Conservation (phyloP, 306 rosid species). For the Prinsepia uniflora region DNA sequence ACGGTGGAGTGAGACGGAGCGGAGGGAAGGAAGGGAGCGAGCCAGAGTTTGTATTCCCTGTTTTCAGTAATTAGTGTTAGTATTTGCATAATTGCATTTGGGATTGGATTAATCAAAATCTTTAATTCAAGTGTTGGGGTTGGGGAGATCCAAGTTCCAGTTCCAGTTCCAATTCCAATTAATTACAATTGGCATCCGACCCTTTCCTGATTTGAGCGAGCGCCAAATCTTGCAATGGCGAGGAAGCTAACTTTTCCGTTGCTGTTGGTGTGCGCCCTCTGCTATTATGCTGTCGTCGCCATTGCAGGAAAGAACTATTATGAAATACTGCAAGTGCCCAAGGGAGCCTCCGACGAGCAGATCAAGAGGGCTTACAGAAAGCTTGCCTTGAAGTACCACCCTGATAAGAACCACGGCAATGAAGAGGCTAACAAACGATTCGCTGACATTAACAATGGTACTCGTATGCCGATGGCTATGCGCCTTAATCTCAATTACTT, state of each 20-base stretch:
- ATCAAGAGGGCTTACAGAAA: conserved; percentile 94
- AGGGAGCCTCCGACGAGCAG: conserved; percentile 89
- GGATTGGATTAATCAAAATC: too few species aligned
- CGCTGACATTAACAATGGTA: conserved; percentile 90
- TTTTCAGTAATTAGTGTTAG: too few species aligned
- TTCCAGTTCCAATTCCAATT: too few species aligned
- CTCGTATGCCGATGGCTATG: neutral
- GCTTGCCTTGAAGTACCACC: conserved; percentile 94
- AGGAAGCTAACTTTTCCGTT: conserved; percentile 26
- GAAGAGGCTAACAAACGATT: conserved; percentile 85
- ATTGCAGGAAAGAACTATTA: conserved; percentile 92
- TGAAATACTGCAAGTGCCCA: conserved; percentile 75
- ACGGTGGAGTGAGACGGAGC: too few species aligned
- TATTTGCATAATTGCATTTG: too few species aligned
- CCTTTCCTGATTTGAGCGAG: neutral
- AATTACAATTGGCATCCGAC: neutral
- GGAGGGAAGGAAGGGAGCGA: too few species aligned
- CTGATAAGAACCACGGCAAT: conserved; percentile 92
- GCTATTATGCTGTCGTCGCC: conserved; percentile 56
- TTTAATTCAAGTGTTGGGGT: too few species aligned
- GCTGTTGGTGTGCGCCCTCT: conserved; percentile 53
- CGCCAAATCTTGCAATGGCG: conserved; percentile 47
- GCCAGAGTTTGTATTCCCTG: too few species aligned
- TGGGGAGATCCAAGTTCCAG: too few species aligned
- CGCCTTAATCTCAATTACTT: neutral